Evolutionary conservation across 768 basidiomycete genomes (phyloP).

Genomic region (Peribolospora baueri): DNA sequence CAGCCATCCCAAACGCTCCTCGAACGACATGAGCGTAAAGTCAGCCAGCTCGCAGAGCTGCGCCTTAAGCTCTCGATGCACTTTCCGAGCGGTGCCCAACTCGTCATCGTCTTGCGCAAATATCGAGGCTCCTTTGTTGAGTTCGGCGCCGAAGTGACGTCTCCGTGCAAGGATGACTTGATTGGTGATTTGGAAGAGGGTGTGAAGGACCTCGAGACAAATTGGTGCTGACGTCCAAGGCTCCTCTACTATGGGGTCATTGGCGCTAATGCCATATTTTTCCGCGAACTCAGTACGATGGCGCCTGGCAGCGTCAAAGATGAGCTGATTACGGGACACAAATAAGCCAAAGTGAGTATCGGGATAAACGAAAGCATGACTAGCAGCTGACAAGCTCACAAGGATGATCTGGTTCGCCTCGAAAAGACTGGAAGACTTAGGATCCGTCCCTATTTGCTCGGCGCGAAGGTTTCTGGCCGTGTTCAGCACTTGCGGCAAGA

Average conservation of each 20-base stretch:
- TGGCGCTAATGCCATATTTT: slow-evolving; percentile 53
- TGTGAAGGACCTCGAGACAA: slow-evolving; percentile 42
- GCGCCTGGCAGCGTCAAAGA: slow-evolving; percentile 44
- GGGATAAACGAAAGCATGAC: slow-evolving; percentile 2
- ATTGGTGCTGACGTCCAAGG: slow-evolving; percentile 60
- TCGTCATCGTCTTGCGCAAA: background rate
- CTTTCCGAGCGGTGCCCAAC: slow-evolving; percentile 7
- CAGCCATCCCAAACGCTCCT: slow-evolving; percentile 11
- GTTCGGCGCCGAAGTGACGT: slow-evolving; percentile 17
- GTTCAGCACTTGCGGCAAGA: slow-evolving; percentile 38
- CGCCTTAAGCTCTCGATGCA: slow-evolving; percentile 17
- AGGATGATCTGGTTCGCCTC: slow-evolving; percentile 47
- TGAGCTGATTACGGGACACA: slow-evolving; percentile 27
- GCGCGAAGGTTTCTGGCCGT: slow-evolving; percentile 24
- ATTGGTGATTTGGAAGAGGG: slow-evolving; percentile 36
- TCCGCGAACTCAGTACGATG: slow-evolving; percentile 46
- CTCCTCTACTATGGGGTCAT: slow-evolving; percentile 20
- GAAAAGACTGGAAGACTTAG: slow-evolving; percentile 27
- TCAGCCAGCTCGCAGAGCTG: slow-evolving; percentile 20
- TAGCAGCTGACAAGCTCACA: slow-evolving; percentile 23
- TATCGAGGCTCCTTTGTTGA: slow-evolving; percentile 10
- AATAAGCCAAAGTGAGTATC: background rate
- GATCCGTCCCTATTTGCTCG: slow-evolving; percentile 26
- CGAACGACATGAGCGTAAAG: slow-evolving; percentile 9
- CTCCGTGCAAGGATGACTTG: slow-evolving; percentile 17